These are phyloP conservation scores for Saturnispora hagleri DNA, from an alignment of 805 yeast genomes.

Conservation along the genomic window DNA sequence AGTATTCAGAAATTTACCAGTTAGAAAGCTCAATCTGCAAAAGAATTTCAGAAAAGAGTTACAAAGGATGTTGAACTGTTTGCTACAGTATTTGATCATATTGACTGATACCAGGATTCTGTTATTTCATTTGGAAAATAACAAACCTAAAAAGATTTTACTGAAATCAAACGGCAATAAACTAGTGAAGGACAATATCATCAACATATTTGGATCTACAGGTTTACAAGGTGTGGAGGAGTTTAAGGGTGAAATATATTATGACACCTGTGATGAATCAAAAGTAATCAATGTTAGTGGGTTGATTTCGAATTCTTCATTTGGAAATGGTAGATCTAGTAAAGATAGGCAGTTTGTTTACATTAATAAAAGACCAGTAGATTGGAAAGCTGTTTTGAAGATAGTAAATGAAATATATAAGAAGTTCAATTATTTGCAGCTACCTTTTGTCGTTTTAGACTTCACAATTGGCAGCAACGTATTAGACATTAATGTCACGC, in stretches of 20 bases:
- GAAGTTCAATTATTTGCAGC: slow-evolving; percentile 60
- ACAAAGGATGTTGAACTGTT: slow-evolving; percentile 48
- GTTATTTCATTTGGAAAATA: slow-evolving; percentile 44
- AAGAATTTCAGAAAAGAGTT: slow-evolving; percentile 66
- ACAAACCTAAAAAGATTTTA: slow-evolving; percentile 40
- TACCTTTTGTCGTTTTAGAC: slow-evolving; percentile 61
- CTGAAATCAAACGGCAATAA: slow-evolving; percentile 49
- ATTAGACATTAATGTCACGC: slow-evolving; percentile 83
- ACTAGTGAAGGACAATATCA: slow-evolving; percentile 46
- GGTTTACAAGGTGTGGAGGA: slow-evolving; percentile 50
- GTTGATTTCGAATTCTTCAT: slow-evolving; percentile 61
- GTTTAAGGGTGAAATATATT: slow-evolving; percentile 34
- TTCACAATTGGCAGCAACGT: slow-evolving; percentile 40
- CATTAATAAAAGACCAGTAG: slow-evolving; percentile 70
- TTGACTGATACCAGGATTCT: slow-evolving; percentile 48
- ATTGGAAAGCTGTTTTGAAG: slow-evolving; percentile 43
- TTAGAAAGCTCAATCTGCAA: slow-evolving; percentile 63
- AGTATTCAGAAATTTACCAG: slow-evolving; percentile 68
- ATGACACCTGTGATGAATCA: slow-evolving; percentile 24
- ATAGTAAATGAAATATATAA: slow-evolving; percentile 67
- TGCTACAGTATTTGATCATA: slow-evolving; percentile 64
- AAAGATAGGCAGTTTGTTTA: slow-evolving; percentile 69
- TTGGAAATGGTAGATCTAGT: slow-evolving; percentile 67
- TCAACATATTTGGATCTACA: slow-evolving; percentile 62
- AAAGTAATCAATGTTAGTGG: slow-evolving; percentile 42